phyloP scores from a whole-genome alignment of 768 basidiomycete genomes.

The Paxillus involutus region DNA sequence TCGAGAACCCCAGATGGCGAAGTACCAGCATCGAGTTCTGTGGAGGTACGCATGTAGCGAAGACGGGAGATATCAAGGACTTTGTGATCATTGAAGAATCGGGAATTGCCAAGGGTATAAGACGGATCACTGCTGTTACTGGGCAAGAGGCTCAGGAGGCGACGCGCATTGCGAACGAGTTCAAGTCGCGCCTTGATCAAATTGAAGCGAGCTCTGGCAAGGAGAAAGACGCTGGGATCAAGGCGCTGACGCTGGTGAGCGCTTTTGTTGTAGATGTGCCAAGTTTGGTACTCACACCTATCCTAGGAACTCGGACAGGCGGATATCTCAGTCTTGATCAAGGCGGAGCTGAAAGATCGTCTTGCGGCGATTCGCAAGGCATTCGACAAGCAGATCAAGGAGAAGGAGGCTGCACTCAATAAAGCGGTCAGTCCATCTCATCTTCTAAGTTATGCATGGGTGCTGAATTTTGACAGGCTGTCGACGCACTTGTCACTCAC shows the following conservation, averaged over 20 bases:
- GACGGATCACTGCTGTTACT: slow-evolving; percentile 91
- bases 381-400: slow-evolving; percentile 84
- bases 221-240: slow-evolving; percentile 86
- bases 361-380: slow-evolving; percentile 72
- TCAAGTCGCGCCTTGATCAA: slow-evolving; percentile 61
- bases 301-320: slow-evolving; percentile 83
- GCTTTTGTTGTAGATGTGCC: neutral
- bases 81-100: slow-evolving; percentile 94
- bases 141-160: slow-evolving; percentile 91
- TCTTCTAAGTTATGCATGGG: neutral
- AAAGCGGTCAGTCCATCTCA: slow-evolving; percentile 58
- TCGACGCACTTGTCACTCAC: slow-evolving; percentile 65
- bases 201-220: slow-evolving; percentile 64
- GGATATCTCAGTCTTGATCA: slow-evolving; percentile 84
- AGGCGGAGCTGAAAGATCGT: slow-evolving; percentile 76
- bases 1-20: slow-evolving; percentile 90
- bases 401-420: slow-evolving; percentile 69
- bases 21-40: slow-evolving; percentile 95
- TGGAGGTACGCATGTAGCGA: slow-evolving; percentile 98
- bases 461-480: slow-evolving; percentile 45
- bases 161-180: slow-evolving; percentile 60
- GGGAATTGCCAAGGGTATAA: slow-evolving; percentile 97
- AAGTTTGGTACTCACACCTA: neutral
- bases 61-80: slow-evolving; percentile 96
- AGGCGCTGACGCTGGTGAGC: slow-evolving; percentile 74